Evolutionary conservation across 2,329 filamentous ascomycete species (phyloP).

Genomic region (Aspergillus sp.): DNA sequence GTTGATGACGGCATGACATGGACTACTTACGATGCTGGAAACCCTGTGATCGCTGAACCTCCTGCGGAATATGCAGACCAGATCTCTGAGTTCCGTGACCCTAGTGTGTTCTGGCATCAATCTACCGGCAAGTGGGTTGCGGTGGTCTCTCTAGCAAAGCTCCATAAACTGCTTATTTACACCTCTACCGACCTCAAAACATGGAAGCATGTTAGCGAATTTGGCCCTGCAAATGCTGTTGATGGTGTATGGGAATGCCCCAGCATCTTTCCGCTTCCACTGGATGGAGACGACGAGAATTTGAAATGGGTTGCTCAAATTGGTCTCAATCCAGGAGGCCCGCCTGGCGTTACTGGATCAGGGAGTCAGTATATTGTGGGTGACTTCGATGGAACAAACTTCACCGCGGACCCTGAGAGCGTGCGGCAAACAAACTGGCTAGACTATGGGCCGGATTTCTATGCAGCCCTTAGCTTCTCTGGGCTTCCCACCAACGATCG

Average conservation of each 20-base stretch:
- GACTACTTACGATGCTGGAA: conserved; percentile 54
- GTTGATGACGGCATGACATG: conserved; percentile 11
- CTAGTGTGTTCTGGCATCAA: conserved; percentile 56
- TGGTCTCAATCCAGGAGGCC: conserved; percentile 35
- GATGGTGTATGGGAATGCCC: conserved; percentile 38
- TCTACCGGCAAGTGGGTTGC: conserved; percentile 27
- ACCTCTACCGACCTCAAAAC: conserved; percentile 31
- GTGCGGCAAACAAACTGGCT: conserved; percentile 32
- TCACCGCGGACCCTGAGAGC: conserved; percentile 26
- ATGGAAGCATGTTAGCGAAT: conserved; percentile 30
- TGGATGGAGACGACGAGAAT: conserved; percentile 20
- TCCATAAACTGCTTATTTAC: conserved; percentile 30
- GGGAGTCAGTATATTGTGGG: conserved; percentile 35
- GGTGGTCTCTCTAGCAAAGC: conserved; percentile 19
- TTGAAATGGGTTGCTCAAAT: conserved; percentile 32
- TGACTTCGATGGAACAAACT: conserved; percentile 30
- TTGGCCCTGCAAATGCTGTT: conserved; percentile 30
- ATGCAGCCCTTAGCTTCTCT: conserved; percentile 29
- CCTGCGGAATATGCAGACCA: conserved; percentile 54
- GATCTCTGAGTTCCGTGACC: conserved; percentile 58
- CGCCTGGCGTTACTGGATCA: conserved; percentile 32
- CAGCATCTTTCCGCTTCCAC: conserved; percentile 28
- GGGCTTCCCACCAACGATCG: conserved; percentile 25
- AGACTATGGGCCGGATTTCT: conserved; percentile 36
- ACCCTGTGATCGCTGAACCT: conserved; percentile 61